Evolutionary conservation across 768 basidiomycete genomes (phyloP).

Genomic region (Boletus rubropictus): DNA sequence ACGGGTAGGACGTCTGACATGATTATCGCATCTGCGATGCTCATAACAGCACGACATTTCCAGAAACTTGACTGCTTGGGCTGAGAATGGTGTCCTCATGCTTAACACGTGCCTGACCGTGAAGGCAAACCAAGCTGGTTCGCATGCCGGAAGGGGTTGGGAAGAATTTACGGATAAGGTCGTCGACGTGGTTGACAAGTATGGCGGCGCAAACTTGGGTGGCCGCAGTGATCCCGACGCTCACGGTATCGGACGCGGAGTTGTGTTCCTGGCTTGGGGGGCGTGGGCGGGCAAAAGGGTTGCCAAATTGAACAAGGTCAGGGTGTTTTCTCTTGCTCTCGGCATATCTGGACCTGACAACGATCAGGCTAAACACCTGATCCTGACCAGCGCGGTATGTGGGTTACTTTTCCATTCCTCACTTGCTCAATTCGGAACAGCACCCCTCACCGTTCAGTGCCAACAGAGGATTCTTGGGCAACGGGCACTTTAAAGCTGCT

Average conservation of each 20-base stretch:
- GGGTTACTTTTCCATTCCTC: conserved; percentile 16
- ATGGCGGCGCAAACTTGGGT: conserved; percentile 66
- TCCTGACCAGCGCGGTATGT: conserved; percentile 70
- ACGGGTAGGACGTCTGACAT: conserved; percentile 58
- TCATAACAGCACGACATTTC: conserved; percentile 4
- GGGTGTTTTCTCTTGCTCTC: conserved; percentile 13
- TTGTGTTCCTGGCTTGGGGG: conserved; percentile 90
- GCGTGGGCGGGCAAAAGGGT: conserved; percentile 81
- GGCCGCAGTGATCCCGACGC: conserved; percentile 30
- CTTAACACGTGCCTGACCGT: conserved; percentile 94
- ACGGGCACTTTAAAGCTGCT: conserved; percentile 80
- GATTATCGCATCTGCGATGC: conserved; percentile 4
- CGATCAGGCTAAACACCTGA: conserved; percentile 68
- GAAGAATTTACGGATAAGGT: conserved; percentile 85
- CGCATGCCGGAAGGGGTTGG: conserved; percentile 86
- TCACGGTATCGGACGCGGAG: conserved; percentile 61
- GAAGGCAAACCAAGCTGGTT: conserved; percentile 63
- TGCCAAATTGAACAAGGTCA: conserved; percentile 66
- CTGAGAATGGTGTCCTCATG: conserved; percentile 80
- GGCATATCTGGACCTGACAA: conserved; percentile 18
- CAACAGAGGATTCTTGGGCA: conserved; percentile 76
- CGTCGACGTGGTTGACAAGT: conserved; percentile 69
- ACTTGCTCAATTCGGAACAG: conserved; percentile 37
- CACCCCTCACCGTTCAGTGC: conserved; percentile 86
- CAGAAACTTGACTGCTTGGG: conserved; percentile 79